A percentile compares a stretch with the other conserved stretches of the same genome.
Evolutionary conservation across 495 filamentous ascomycete genomes (phyloP).

Genomic region (Trichocladium antarcticum): DNA sequence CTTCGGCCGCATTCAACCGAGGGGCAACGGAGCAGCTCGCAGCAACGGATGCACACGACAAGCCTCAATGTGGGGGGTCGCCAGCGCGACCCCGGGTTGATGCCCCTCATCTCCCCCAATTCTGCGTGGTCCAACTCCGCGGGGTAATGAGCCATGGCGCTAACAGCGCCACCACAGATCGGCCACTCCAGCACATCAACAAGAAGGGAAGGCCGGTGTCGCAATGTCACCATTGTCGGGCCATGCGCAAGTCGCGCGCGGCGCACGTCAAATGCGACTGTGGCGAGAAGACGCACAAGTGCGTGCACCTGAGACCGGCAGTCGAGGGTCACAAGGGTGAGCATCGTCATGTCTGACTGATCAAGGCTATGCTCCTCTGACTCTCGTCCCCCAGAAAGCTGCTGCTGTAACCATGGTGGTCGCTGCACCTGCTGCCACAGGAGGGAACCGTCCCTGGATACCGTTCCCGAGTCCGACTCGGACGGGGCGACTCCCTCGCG

Average conservation of each 20-base stretch:
- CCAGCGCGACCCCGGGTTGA: neutral
- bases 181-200: conserved; percentile 88
- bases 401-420: conserved; percentile 82
- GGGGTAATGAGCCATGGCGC: conserved; percentile 12
- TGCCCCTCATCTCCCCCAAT: conserved; percentile 9
- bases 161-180: conserved; percentile 48
- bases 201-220: conserved; percentile 97
- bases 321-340: conserved; percentile 47
- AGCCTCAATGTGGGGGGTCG: conserved; percentile 1
- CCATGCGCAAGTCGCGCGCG: conserved; percentile 91
- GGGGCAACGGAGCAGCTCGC: conserved; percentile 21
- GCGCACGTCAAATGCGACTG: conserved; percentile 96
- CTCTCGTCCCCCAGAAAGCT: conserved; percentile 51
- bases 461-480: conserved; percentile 57
- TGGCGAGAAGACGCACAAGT: conserved; percentile 77
- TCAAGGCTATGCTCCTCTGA: conserved; percentile 35
- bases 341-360: conserved; percentile 30
- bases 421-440: conserved; percentile 89
- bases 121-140: conserved; percentile 2
- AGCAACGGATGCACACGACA: conserved; percentile 8
- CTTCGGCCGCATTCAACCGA: conserved; percentile 25
- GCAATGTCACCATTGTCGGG: conserved; percentile 95
- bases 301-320: conserved; percentile 46
- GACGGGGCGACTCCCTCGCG: conserved; percentile 36
- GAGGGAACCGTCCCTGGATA: conserved; percentile 68